These are phyloP conservation scores for Chlorophyllum brunneum DNA, from an alignment of 768 basidiomycete genomes.

Conservation along the genomic window DNA sequence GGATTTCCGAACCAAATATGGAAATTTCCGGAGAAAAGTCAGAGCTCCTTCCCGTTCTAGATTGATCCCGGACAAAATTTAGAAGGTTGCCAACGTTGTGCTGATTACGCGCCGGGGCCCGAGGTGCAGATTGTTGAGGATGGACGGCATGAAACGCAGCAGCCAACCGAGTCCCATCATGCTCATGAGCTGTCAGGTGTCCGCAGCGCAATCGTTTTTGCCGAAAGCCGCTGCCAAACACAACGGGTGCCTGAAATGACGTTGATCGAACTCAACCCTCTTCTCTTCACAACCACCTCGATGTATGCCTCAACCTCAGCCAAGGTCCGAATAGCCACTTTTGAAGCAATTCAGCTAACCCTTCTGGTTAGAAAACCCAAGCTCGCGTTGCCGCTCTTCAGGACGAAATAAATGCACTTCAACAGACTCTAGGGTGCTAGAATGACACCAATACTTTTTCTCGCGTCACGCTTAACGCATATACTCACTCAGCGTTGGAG, in stretches of 20 bases:
- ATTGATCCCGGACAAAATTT: neutral
- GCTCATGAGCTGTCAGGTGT: too few relatives aligned
- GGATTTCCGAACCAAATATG: neutral
- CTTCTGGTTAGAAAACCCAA: constrained; percentile 21
- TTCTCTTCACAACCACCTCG: neutral
- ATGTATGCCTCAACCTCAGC: constrained; percentile 27
- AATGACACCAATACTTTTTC: neutral
- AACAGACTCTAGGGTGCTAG: constrained; percentile 25
- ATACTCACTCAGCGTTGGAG: constrained; percentile 17
- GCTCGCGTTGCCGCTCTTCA: constrained; percentile 22
- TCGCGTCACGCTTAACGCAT: neutral
- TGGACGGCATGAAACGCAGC: neutral
- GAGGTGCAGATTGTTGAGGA: neutral
- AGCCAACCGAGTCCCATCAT: too few relatives aligned
- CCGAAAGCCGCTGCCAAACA: constrained; percentile 1
- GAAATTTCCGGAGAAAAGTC: neutral
- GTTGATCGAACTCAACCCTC: neutral
- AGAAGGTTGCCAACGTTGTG: neutral
- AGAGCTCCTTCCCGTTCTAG: neutral
- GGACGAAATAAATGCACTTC: constrained; percentile 23
- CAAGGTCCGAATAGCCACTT: constrained; percentile 16
- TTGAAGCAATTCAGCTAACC: neutral
- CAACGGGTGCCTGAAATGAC: neutral
- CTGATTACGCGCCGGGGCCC: constrained; percentile 10
- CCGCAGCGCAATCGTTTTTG: too few relatives aligned